Conservation (phyloP, 1,139 yeast species). For the Debaryomycetaceae sp. region DNA sequence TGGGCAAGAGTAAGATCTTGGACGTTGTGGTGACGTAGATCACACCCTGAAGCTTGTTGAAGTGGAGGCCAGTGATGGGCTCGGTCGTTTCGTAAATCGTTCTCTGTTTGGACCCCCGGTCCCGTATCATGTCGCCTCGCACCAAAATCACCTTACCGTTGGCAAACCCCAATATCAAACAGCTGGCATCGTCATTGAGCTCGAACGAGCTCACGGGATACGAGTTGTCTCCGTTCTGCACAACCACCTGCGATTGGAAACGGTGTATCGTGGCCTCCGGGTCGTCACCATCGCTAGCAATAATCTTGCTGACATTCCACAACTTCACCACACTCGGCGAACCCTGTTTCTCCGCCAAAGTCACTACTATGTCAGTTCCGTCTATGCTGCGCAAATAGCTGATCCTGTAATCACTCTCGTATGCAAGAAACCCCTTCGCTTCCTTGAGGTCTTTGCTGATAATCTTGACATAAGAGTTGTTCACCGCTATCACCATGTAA, state of each 20-base stretch:
- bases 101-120: constrained; percentile 87
- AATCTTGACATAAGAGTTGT: constrained; percentile 54
- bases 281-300: constrained; percentile 29
- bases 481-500: constrained; percentile 57
- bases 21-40: constrained; percentile 69
- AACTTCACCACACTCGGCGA: constrained; percentile 62
- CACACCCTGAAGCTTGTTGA: constrained; percentile 43
- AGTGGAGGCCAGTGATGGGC: constrained; percentile 76
- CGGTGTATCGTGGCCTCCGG: constrained; percentile 30
- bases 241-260: constrained; percentile 31
- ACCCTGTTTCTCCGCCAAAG: constrained; percentile 75
- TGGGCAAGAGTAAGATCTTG: constrained; percentile 66
- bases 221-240: constrained; percentile 56
- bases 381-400: constrained; percentile 51
- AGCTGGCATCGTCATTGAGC: constrained; percentile 53
- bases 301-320: constrained; percentile 62
- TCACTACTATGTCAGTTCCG: constrained; percentile 50
- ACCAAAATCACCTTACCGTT: constrained; percentile 81
- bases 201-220: constrained; percentile 71
- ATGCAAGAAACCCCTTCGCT: constrained; percentile 54
- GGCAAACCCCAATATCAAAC: constrained; percentile 79
- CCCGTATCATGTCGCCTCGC: constrained; percentile 84
- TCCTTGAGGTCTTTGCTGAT: constrained; percentile 50
- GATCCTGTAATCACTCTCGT: constrained; percentile 61
- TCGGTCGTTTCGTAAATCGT: constrained; percentile 67